A percentile compares a stretch with the other conserved stretches of the same genome.
Evolutionary conservation across 306 rosid genomes (phyloP).

Genomic region (Luffa acutangula): DNA sequence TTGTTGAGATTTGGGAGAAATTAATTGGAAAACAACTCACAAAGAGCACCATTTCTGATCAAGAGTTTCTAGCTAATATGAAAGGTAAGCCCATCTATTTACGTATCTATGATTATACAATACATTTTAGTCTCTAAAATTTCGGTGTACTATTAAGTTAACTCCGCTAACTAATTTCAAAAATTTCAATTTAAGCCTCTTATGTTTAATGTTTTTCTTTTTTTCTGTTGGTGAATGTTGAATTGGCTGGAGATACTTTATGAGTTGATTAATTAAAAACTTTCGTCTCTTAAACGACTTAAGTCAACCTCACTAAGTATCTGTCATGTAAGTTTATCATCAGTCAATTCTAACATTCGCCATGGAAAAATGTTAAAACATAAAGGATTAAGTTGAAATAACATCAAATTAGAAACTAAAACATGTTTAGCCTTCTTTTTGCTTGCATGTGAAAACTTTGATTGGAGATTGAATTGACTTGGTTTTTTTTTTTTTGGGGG

Average conservation of each 20-base stretch:
- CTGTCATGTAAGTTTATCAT: too few relatives aligned
- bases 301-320: too few relatives aligned
- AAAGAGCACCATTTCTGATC: slow-evolving; percentile 34
- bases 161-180: neutral
- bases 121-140: neutral
- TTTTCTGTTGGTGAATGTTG: too few relatives aligned
- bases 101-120: neutral
- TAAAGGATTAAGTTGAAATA: too few relatives aligned
- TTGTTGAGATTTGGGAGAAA: slow-evolving; percentile 55
- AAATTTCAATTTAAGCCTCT: neutral
- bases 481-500: neutral
- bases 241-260: too few relatives aligned
- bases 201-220: neutral
- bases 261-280: too few relatives aligned
- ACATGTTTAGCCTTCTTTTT: too few relatives aligned
- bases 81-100: slow-evolving; percentile 24
- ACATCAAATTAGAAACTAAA: too few relatives aligned
- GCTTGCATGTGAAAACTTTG: too few relatives aligned
- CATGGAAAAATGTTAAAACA: too few relatives aligned
- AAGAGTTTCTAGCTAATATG: slow-evolving; percentile 31
- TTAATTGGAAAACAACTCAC: slow-evolving; percentile 35
- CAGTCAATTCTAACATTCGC: too few relatives aligned
- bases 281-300: too few relatives aligned
- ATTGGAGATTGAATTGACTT: neutral
- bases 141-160: neutral